Percentiles rank a stretch among this genome's conserved stretches.
Conservation (phyloP, 2,329 filamentous ascomycete species). For the Didymella exigua region DNA sequence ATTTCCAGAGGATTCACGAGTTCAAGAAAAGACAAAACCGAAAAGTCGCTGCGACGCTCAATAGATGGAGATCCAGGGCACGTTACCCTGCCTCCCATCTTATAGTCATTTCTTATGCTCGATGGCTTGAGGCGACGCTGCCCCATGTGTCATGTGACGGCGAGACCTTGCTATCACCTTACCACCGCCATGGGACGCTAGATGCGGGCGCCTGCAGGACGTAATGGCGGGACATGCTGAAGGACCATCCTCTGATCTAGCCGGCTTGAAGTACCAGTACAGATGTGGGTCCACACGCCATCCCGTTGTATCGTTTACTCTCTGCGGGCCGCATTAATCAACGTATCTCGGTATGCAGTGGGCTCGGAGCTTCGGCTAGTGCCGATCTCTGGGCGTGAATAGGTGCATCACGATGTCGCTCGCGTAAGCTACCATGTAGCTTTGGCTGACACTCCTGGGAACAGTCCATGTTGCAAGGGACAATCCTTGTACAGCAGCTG, state of each 20-base stretch:
- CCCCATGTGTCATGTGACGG: conserved; percentile 32
- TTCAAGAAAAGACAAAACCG: conserved; percentile 19
- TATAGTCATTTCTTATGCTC: conserved; percentile 26
- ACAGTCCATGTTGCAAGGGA: conserved; percentile 31
- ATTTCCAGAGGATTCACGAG: neutral
- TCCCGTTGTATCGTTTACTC: conserved; percentile 23
- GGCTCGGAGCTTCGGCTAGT: conserved; percentile 21
- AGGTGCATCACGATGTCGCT: conserved; percentile 35
- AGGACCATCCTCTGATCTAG: conserved; percentile 17
- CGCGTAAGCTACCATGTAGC: conserved; percentile 32
- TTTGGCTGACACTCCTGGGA: conserved; percentile 26
- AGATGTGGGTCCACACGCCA: conserved; percentile 30
- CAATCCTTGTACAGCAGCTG: conserved; percentile 22
- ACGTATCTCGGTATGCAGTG: conserved; percentile 16
- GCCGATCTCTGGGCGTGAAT: conserved; percentile 31
- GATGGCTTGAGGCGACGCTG: conserved; percentile 15
- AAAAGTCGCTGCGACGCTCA: conserved; percentile 13
- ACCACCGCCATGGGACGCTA: conserved; percentile 23
- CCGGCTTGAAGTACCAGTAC: conserved; percentile 21
- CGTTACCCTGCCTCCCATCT: conserved; percentile 11
- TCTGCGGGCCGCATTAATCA: conserved; percentile 27
- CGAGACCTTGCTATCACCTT: conserved; percentile 25
- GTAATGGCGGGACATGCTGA: conserved; percentile 24
- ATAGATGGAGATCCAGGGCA: neutral
- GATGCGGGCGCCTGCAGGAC: conserved; percentile 26